These are phyloP conservation scores for Juncus effusus DNA, from an alignment of 176 grass and related monocot species.

Conservation along the genomic window DNA sequence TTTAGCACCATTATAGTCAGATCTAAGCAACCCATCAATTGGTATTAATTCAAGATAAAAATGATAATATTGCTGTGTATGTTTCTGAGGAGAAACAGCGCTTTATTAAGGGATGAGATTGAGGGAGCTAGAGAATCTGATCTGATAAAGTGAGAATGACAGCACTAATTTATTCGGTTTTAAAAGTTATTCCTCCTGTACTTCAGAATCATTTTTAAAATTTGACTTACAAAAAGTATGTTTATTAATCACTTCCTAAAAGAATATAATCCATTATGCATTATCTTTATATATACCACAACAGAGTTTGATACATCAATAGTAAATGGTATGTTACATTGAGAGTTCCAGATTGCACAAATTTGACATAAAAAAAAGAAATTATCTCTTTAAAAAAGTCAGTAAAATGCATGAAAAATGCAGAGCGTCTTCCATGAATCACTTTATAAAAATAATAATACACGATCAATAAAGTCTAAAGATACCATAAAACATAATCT, in stretches of 20 bases:
- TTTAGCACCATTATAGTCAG: slow-evolving; percentile 34
- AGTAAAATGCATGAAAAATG: no score
- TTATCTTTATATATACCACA: no score
- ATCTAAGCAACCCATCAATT: slow-evolving; percentile 23
- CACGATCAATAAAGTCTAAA: not conserved
- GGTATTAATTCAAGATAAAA: not conserved
- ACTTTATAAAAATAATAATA: not conserved
- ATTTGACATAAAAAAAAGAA: no score
- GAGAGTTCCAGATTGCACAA: no score
- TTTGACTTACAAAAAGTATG: not conserved
- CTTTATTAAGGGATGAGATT: slow-evolving; percentile 19
- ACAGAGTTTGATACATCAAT: no score
- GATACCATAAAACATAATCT: not conserved
- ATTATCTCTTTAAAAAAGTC: no score
- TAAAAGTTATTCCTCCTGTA: slow-evolving; percentile 14
- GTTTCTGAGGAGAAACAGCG: not conserved
- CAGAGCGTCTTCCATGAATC: no score
- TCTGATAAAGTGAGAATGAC: not conserved
- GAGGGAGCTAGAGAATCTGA: slow-evolving; percentile 6
- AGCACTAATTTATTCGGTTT: slow-evolving; percentile 15
- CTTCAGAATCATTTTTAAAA: not conserved
- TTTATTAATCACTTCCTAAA: no score
- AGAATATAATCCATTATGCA: no score
- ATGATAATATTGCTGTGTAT: not conserved
- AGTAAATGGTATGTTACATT: no score